Conservation (phyloP, 331 rosid genomes). For the Cydonia oblonga region DNA sequence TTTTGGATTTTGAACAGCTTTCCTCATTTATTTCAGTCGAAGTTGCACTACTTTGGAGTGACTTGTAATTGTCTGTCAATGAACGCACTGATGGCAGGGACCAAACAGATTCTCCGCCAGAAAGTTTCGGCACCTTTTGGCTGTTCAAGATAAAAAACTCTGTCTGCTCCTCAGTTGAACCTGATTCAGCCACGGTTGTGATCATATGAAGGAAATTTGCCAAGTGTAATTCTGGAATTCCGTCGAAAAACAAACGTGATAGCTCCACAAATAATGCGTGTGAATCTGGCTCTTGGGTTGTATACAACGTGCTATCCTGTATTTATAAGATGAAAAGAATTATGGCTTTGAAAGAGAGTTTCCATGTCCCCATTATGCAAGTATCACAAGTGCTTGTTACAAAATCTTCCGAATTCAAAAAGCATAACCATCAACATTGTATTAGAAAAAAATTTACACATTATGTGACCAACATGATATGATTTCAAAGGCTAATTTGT, state of each 20-base stretch:
- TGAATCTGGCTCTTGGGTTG: slow-evolving; percentile 43
- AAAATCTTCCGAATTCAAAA: not conserved
- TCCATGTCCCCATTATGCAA: not conserved
- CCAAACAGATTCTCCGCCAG: slow-evolving; percentile 71
- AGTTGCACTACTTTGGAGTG: slow-evolving; percentile 12
- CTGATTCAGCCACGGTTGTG: slow-evolving; percentile 63
- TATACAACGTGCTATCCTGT: slow-evolving; percentile 57
- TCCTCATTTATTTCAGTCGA: slow-evolving; percentile 22
- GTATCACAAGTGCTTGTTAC: not conserved
- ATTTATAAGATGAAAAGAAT: not conserved
- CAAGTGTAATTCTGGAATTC: slow-evolving; percentile 52
- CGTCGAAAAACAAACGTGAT: slow-evolving; percentile 52
- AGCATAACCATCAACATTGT: not conserved
- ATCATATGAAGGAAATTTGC: slow-evolving; percentile 87
- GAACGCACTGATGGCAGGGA: slow-evolving; percentile 28
- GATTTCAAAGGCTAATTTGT: not conserved
- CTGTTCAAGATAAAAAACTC: slow-evolving; percentile 56
- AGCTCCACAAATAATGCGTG: slow-evolving; percentile 83
- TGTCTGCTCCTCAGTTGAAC: slow-evolving; percentile 49
- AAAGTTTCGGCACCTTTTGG: slow-evolving; percentile 60
- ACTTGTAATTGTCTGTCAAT: slow-evolving; percentile 18
- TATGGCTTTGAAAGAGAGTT: not conserved
- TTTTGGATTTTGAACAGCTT: slow-evolving; percentile 25
- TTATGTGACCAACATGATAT: not conserved
- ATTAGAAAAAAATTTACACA: not conserved